A percentile compares a stretch with the other conserved stretches of the same genome.
These are phyloP conservation scores for Albugo laibachii DNA, from an alignment of 352 stramenopile genomes.

Conservation along the genomic window DNA sequence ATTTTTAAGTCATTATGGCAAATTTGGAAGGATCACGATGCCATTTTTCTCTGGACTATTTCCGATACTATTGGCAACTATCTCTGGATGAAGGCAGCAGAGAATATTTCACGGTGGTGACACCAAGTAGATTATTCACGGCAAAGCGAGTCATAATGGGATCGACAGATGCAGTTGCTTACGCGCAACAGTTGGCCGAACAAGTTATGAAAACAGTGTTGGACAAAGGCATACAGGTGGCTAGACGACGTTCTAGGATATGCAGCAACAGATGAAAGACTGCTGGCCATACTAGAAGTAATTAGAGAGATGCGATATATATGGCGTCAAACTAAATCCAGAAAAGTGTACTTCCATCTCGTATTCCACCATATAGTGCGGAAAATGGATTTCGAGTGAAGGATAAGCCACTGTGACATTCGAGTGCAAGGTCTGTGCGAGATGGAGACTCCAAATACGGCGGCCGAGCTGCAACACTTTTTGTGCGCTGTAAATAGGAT, in stretches of 20 bases:
- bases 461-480: conserved; percentile 7
- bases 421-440: conserved; percentile 2
- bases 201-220: not conserved
- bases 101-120: conserved; percentile 10
- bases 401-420: conserved; percentile 3
- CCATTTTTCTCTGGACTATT: conserved; percentile 11
- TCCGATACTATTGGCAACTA: conserved; percentile 9
- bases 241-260: not conserved
- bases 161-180: conserved; percentile 4
- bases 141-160: conserved; percentile 4
- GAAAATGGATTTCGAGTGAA: not conserved
- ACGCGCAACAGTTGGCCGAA: conserved; percentile 1
- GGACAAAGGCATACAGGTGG: not conserved
- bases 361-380: not conserved
- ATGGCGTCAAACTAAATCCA: conserved; percentile 1
- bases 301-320: not conserved
- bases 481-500: conserved; percentile 16
- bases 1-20: too few relatives aligned
- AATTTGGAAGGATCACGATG: too few relatives aligned
- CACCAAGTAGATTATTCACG: conserved; percentile 3
- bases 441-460: not conserved
- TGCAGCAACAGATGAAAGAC: not conserved
- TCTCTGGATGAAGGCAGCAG: conserved; percentile 1
- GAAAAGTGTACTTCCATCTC: not conserved
- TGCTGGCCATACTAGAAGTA: not conserved